Conservation (phyloP, 306 rosid genomes). For the Carpinus fangiana region DNA sequence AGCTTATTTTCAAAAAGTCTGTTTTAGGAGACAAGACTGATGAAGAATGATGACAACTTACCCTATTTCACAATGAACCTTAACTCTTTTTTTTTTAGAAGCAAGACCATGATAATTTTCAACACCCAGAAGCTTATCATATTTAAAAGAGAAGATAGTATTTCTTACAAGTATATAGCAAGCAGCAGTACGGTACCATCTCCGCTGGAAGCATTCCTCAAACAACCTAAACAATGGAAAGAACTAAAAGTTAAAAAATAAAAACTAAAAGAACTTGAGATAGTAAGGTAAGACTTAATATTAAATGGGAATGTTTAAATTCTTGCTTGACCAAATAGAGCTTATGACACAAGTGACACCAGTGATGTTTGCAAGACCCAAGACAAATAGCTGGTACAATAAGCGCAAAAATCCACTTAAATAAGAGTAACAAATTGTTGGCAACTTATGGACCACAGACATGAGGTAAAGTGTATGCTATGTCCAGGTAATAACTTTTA, state of each 20-base stretch:
- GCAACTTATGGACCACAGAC: neutral
- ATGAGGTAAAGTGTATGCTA: neutral
- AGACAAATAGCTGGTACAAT: neutral
- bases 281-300: neutral
- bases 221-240: slow-evolving; percentile 61
- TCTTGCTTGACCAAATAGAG: neutral
- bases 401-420: neutral
- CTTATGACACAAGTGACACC: neutral
- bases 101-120: slow-evolving; percentile 18
- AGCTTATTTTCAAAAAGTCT: no score
- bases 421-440: neutral
- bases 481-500: neutral
- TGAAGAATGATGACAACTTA: neutral
- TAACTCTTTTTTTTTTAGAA: neutral
- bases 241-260: slow-evolving; percentile 1
- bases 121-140: slow-evolving; percentile 10
- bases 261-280: slow-evolving; percentile 2
- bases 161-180: slow-evolving; percentile 92
- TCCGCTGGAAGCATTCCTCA: slow-evolving; percentile 97
- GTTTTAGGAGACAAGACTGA: neutral
- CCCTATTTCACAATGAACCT: neutral
- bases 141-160: slow-evolving; percentile 18
- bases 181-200: slow-evolving; percentile 99
- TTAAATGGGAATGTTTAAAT: neutral
- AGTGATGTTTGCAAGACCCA: neutral